Conservation (phyloP, 1,284 basidiomycete genomes). For the Cystobasidium slooffiae region DNA sequence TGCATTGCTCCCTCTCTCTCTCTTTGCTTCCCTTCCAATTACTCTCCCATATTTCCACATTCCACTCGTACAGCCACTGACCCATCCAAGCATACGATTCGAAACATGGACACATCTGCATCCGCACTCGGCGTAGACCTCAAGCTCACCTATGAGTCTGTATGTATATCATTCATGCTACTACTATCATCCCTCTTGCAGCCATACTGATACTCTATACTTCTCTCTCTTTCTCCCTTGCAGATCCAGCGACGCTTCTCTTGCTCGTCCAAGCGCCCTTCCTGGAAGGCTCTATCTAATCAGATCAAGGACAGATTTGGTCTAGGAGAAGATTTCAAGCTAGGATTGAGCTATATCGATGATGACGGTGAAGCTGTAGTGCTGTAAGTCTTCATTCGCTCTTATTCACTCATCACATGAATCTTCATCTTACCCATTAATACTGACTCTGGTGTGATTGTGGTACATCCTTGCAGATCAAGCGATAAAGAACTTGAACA, state of each 20-base stretch:
- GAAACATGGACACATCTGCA: not conserved
- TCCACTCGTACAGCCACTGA: not conserved
- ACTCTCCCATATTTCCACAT: not conserved
- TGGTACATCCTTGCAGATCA: too few relatives aligned
- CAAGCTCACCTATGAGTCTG: conserved; percentile 32
- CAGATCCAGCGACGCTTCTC: conserved; percentile 39
- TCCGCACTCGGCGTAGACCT: conserved; percentile 21
- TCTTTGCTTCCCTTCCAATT: too few relatives aligned
- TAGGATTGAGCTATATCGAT: conserved; percentile 28
- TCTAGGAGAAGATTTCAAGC: conserved; percentile 6
- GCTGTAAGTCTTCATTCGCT: conserved; percentile 11
- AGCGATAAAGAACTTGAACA: conserved; percentile 20
- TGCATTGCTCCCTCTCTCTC: too few relatives aligned
- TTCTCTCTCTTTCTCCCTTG: not conserved
- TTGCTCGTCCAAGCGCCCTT: conserved; percentile 11
- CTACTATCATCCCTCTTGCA: not conserved
- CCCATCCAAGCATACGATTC: not conserved
- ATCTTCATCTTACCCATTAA: not conserved
- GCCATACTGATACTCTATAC: not conserved
- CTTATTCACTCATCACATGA: not conserved
- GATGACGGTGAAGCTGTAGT: conserved; percentile 21
- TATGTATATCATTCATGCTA: not conserved
- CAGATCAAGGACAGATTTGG: conserved; percentile 17
- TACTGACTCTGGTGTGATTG: not conserved
- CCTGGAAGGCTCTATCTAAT: conserved; percentile 18